Evolutionary conservation across 2,329 filamentous ascomycete genomes (phyloP), one percentile per base, ranked within the genome.

Genomic region (Thielaviopsis musarum): DNA sequence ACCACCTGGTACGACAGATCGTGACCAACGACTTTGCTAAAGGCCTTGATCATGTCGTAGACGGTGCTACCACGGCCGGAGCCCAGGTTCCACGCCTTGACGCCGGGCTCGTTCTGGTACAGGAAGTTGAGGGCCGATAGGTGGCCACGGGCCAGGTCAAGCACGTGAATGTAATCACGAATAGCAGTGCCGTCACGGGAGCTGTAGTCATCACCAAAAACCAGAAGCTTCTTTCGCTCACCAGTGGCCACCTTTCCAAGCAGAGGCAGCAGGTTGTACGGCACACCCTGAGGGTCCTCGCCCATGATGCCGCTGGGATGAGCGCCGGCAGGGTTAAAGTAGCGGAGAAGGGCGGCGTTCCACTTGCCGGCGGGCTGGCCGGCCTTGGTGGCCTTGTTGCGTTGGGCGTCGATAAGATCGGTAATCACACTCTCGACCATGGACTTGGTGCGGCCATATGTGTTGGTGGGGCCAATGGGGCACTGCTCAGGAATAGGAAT

Each of bases 401-500:
- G 85, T 76, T 96, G 85, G 19, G 91, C 87, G 61, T 87, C 85
- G 72, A 97, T 81, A 67, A 88, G 83, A 73, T 98, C 93, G 65
- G 85, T 90, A 71, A 98, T 96, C 72, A 95, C 84, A 65, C 78
- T 80, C 77, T 98, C 93, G 64, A 95, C 90, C 65, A 85, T 87
- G 68, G 88, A 85, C 78, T 98, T 98, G 64, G 93, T 98, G 73
- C 89, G 89, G 64, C 93, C 94, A 74, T 98, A 98, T 26, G 91
- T 90, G 78, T 97, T 98, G 65, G 93, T 98, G 15, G 93, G 89
- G 57, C 90, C 91, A 64, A 95, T 88, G 62, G 94, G 93, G 79
- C 93, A 98, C 73, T 88, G 78, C 76, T 98, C 93, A 57, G 93
- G 93, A 69, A 98, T 98, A 64, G 93, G 93, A 65, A 98, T 98